phyloP scores from a whole-genome alignment of 495 filamentous ascomycete genomes.

The Acidiella bohemica region DNA sequence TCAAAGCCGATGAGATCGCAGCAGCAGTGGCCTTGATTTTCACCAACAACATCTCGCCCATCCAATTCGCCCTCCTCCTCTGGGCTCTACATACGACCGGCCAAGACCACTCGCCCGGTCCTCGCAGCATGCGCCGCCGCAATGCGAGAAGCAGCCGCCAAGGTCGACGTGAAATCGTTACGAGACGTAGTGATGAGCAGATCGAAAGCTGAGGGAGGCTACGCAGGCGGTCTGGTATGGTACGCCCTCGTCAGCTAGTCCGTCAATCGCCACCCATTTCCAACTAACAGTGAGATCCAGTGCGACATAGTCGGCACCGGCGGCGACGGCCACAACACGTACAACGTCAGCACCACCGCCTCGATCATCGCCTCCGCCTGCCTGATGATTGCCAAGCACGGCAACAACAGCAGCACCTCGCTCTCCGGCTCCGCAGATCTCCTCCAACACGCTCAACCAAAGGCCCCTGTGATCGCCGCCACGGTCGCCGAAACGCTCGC shows the following conservation, averaged over 20 bases:
- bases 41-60: slow-evolving; percentile 63
- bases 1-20: slow-evolving; percentile 70
- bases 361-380: slow-evolving; percentile 80
- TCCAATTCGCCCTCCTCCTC: slow-evolving; percentile 72
- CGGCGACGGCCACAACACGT: slow-evolving; percentile 90
- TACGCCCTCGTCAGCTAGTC: slow-evolving; percentile 3
- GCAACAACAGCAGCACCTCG: slow-evolving; percentile 89
- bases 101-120: slow-evolving; percentile 64
- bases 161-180: slow-evolving; percentile 48
- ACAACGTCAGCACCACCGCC: slow-evolving; percentile 91
- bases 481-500: slow-evolving; percentile 56
- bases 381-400: slow-evolving; percentile 81
- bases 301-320: slow-evolving; percentile 98
- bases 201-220: slow-evolving; percentile 45
- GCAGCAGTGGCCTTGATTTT: slow-evolving; percentile 79
- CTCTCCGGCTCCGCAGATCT: slow-evolving; percentile 92
- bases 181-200: slow-evolving; percentile 41
- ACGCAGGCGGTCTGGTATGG: slow-evolving; percentile 33
- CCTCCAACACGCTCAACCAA: slow-evolving; percentile 51
- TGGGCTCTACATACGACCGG: slow-evolving; percentile 81
- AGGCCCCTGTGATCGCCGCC: slow-evolving; percentile 55
- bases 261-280: neutral
- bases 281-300: slow-evolving; percentile 28
- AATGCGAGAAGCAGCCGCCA: slow-evolving; percentile 56
- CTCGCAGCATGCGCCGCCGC: slow-evolving; percentile 56